Conservation (phyloP, 2,329 filamentous ascomycete species). For the Alternaria gaisen region DNA sequence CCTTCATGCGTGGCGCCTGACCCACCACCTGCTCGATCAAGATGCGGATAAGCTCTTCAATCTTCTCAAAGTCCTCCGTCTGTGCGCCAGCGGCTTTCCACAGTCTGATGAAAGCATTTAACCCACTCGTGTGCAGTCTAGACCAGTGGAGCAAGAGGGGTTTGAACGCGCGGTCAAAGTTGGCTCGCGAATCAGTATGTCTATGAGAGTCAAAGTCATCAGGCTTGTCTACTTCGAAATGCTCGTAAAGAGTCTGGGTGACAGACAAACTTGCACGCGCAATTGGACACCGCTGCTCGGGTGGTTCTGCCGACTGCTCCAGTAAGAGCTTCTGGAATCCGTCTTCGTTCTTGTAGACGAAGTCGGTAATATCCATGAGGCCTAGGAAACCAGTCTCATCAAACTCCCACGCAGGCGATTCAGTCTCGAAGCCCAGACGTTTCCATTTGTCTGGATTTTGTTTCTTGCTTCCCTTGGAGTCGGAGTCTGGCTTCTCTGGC, state of each 20-base stretch:
- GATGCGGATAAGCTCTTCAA: conserved; percentile 89
- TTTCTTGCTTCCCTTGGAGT: conserved; percentile 66
- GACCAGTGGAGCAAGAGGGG: conserved; percentile 94
- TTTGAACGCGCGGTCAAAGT: conserved; percentile 85
- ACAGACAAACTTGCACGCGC: conserved; percentile 86
- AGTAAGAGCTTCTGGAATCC: conserved; percentile 89
- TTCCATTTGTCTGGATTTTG: conserved; percentile 94
- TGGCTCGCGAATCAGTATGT: conserved; percentile 78
- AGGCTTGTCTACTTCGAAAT: conserved; percentile 90
- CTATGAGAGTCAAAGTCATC: conserved; percentile 81
- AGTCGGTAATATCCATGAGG: conserved; percentile 97
- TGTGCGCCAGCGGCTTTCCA: conserved; percentile 92
- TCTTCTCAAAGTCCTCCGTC: conserved; percentile 89
- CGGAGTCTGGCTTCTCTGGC: conserved; percentile 63
- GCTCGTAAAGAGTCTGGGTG: conserved; percentile 88
- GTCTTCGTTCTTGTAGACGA: conserved; percentile 89
- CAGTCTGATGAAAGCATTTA: conserved; percentile 87
- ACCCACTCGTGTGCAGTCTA: conserved; percentile 80
- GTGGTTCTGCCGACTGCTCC: conserved; percentile 80
- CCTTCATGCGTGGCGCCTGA: conserved; percentile 79
- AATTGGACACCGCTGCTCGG: conserved; percentile 81
- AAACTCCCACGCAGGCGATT: conserved; percentile 87
- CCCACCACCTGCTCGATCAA: conserved; percentile 90
- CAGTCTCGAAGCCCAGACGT: conserved; percentile 87
- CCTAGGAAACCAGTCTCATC: conserved; percentile 86